These are phyloP conservation scores for Chlorella sorokiniana DNA, from an alignment of 139 green algal species.

Conservation along the genomic window DNA sequence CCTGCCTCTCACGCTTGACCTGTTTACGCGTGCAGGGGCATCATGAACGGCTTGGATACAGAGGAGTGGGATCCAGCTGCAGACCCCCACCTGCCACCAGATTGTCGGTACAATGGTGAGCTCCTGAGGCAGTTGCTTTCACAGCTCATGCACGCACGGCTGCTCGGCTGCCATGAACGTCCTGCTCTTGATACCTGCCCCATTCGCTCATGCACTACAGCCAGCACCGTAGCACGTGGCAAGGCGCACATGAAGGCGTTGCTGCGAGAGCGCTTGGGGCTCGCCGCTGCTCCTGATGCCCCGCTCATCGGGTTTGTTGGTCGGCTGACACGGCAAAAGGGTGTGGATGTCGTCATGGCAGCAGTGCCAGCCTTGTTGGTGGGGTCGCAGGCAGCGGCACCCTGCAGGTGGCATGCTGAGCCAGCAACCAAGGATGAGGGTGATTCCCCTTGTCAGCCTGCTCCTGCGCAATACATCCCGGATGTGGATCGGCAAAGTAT, in stretches of 20 bases:
- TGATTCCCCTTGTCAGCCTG: background rate
- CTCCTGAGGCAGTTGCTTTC: background rate
- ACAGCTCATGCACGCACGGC: background rate
- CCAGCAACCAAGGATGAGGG: background rate
- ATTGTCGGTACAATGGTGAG: conserved; percentile 52
- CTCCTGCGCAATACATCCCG: background rate
- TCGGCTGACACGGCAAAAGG: conserved; percentile 85
- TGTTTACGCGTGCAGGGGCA: conserved; percentile 43
- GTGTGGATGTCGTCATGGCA: conserved; percentile 79
- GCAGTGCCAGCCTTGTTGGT: conserved; percentile 65
- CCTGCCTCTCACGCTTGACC: background rate
- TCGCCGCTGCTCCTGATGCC: conserved; percentile 46
- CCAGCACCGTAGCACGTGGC: conserved; percentile 32
- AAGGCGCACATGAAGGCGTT: conserved; percentile 72
- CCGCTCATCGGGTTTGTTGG: conserved; percentile 82
- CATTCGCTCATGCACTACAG: background rate
- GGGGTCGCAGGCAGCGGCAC: background rate
- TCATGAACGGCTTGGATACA: conserved; percentile 81
- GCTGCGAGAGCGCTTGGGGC: conserved; percentile 69
- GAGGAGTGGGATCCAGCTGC: conserved; percentile 65
- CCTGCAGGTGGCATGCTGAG: background rate
- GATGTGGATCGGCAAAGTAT: background rate
- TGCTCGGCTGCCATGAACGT: background rate
- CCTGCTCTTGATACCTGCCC: background rate
- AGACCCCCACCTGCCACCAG: conserved; percentile 62